Evolutionary conservation across 2,329 filamentous ascomycete genomes (phyloP).

Genomic region (Hypoxylon sp.): DNA sequence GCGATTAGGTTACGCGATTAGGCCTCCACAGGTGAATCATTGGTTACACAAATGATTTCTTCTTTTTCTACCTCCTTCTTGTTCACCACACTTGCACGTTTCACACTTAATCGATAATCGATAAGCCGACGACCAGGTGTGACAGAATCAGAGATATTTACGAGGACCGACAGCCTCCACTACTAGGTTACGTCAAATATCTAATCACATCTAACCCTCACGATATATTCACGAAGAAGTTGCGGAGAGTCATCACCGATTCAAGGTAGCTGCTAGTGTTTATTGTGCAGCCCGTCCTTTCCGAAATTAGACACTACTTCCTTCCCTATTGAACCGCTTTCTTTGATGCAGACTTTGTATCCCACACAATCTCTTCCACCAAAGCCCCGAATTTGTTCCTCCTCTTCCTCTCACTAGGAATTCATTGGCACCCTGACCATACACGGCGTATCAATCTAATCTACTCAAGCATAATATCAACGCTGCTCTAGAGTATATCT

Average conservation of each 20-base stretch:
- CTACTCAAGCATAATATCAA: conserved; percentile 3
- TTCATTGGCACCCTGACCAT: not conserved
- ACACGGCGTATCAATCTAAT: conserved; percentile 12
- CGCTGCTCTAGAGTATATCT: not conserved
- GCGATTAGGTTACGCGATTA: not conserved
- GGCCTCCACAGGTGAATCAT: conserved; percentile 4
- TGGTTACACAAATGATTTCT: conserved; percentile 33
- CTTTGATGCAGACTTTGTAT: conserved; percentile 20
- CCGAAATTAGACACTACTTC: conserved; percentile 28
- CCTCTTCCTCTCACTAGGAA: conserved; percentile 3
- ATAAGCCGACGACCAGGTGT: not conserved
- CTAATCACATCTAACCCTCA: not conserved
- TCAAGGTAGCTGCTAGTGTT: not conserved
- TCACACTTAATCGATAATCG: conserved; percentile 16
- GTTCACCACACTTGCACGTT: not conserved
- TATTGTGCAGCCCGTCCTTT: conserved; percentile 11
- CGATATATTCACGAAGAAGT: conserved; percentile 5
- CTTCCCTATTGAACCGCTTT: conserved; percentile 23
- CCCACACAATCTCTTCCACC: not conserved
- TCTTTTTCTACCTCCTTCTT: not conserved
- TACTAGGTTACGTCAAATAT: not conserved
- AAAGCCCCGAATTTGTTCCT: not conserved
- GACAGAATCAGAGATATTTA: conserved; percentile 3
- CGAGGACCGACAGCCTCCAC: conserved; percentile 4
- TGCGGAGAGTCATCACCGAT: not conserved